Percentiles rank a stretch among this genome's conserved stretches.
These are phyloP conservation scores for Cyberlindnera misumaiensis DNA, from an alignment of 805 yeast species.

Conservation along the genomic window DNA sequence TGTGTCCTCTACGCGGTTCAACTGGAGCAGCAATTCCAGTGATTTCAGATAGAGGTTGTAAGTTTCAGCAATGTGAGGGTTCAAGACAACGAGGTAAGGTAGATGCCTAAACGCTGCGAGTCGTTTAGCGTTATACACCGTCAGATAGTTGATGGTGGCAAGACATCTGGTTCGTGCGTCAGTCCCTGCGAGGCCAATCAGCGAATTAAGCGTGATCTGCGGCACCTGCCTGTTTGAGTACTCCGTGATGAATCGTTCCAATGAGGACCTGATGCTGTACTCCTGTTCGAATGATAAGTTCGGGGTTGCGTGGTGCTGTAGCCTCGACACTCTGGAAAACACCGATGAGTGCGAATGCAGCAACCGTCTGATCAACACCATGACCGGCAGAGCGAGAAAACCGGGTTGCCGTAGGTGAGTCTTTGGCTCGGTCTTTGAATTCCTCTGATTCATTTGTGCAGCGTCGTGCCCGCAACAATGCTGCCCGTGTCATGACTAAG, in stretches of 20 bases:
- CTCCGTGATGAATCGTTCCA: slow-evolving; percentile 52
- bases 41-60: slow-evolving; percentile 70
- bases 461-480: neutral
- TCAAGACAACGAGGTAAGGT: slow-evolving; percentile 79
- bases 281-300: slow-evolving; percentile 38
- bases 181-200: slow-evolving; percentile 36
- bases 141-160: slow-evolving; percentile 48
- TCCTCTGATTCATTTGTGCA: neutral
- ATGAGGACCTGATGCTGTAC: slow-evolving; percentile 49
- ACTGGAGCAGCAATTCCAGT: slow-evolving; percentile 42
- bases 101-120: slow-evolving; percentile 61
- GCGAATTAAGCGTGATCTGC: slow-evolving; percentile 42
- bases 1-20: slow-evolving; percentile 34
- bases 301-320: slow-evolving; percentile 16
- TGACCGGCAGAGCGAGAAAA: neutral
- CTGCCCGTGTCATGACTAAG: too few species aligned
- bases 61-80: slow-evolving; percentile 78
- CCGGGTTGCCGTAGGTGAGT: too few species aligned
- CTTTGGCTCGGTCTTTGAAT: neutral
- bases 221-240: slow-evolving; percentile 49
- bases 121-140: slow-evolving; percentile 64
- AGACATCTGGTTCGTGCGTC: slow-evolving; percentile 32
- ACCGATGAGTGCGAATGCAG: neutral
- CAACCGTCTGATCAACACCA: neutral
- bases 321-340: slow-evolving; percentile 11